Evolutionary conservation across 148 eudicot species (phyloP).

Genomic region (Amaranthus cruentus): DNA sequence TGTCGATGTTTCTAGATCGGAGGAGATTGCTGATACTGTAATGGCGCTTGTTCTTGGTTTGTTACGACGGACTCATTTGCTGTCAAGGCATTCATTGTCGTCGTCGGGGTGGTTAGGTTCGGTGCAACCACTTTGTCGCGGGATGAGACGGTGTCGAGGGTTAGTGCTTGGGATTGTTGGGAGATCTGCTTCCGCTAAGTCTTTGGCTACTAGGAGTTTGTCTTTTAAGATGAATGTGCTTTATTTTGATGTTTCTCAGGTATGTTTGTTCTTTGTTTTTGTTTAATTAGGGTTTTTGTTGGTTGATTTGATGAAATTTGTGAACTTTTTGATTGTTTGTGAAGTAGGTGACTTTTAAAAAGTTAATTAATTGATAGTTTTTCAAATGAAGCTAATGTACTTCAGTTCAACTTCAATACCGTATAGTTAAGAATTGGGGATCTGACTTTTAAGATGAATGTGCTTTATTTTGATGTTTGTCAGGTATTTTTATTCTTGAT

Average conservation of each 20-base stretch:
- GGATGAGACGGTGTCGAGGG: conserved; percentile 94
- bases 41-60: conserved; percentile 84
- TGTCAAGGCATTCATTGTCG: conserved; percentile 75
- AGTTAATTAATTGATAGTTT: background rate
- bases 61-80: conserved; percentile 70
- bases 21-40: conserved; percentile 92
- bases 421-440: too few species aligned
- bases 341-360: background rate
- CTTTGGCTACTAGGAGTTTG: conserved; percentile 87
- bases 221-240: conserved; percentile 95
- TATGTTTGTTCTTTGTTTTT: background rate
- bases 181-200: conserved; percentile 85
- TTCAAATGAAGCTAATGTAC: too few species aligned
- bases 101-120: conserved; percentile 97
- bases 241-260: conserved; percentile 68
- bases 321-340: background rate
- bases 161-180: conserved; percentile 90
- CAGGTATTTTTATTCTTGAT: background rate
- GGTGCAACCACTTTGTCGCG: conserved; percentile 90
- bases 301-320: background rate
- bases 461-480: conserved; percentile 9
- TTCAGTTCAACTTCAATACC: too few species aligned
- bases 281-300: background rate
- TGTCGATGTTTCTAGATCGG: conserved; percentile 82
- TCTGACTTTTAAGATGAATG: background rate